Evolutionary conservation across 768 basidiomycete species (phyloP).

Genomic region (Lactarius hatsudake): DNA sequence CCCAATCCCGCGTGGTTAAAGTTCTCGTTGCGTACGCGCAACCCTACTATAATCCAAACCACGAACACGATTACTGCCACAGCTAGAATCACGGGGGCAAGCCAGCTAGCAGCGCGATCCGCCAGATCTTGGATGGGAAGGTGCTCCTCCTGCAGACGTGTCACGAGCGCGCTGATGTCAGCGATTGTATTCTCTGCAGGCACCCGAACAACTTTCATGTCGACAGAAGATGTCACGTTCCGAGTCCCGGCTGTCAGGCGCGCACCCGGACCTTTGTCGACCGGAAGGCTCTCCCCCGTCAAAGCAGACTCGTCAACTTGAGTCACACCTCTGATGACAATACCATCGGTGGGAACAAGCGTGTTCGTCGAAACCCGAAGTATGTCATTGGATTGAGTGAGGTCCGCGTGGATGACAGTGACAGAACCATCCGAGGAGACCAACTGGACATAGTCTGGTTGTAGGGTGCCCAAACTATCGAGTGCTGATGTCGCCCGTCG

Average conservation of each 20-base stretch:
- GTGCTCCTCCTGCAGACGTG: slow-evolving; percentile 38
- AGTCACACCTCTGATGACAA: slow-evolving; percentile 36
- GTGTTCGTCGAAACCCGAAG: slow-evolving; percentile 38
- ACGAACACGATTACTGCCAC: slow-evolving; percentile 40
- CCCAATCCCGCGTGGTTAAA: slow-evolving; percentile 32
- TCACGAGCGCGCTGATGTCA: slow-evolving; percentile 38
- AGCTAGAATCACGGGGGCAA: slow-evolving; percentile 49
- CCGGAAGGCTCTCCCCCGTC: slow-evolving; percentile 42
- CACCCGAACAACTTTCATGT: slow-evolving; percentile 38
- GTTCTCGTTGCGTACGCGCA: slow-evolving; percentile 32
- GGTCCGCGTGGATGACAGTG: slow-evolving; percentile 31
- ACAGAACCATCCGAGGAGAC: slow-evolving; percentile 30
- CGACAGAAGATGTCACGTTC: slow-evolving; percentile 36
- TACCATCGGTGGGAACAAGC: slow-evolving; percentile 41
- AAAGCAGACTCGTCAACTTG: slow-evolving; percentile 44
- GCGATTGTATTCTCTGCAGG: slow-evolving; percentile 43
- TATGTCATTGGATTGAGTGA: slow-evolving; percentile 39
- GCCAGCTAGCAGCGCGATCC: slow-evolving; percentile 46
- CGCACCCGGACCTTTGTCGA: slow-evolving; percentile 37
- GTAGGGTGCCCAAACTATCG: slow-evolving; percentile 37
- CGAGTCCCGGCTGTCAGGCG: slow-evolving; percentile 41
- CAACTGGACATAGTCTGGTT: slow-evolving; percentile 35
- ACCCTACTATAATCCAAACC: slow-evolving; percentile 38
- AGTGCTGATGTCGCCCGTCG: slow-evolving; percentile 36
- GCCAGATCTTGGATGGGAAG: slow-evolving; percentile 46